Base-by-base conservation (phyloP, 768 basidiomycete genomes). In the Kwoniella shandongensis region DNA sequence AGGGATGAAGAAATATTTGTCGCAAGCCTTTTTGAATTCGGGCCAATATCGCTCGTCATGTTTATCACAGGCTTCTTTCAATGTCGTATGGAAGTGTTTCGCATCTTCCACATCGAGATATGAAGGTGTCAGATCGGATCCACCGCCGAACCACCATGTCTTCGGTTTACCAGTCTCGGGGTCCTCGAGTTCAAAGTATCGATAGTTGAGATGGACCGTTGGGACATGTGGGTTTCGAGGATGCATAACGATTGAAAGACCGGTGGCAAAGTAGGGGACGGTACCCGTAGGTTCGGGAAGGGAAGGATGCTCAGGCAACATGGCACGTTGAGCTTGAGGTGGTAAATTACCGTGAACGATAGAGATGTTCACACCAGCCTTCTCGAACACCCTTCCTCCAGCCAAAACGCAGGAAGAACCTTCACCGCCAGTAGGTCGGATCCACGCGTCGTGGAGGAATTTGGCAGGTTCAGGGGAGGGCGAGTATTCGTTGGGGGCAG, bases 81-180 rank as follows among this genome's bases (percentile, higher is more conserved):
- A 76, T 1, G 86, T 86, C 17, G 70, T 61, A 79, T 99, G 96
- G 79, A 98, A 99, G 73, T 92, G 90, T 20, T 76, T 70, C 11
- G 85, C 90, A 73, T 98, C 96, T 54, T 88, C 88, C 54, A 86
- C 85, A 78, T 86, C 90, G 17, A 98, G 83, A 76, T 97, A 97
- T 3, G 87, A 86, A 1, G 94, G 94, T 0, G 96, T 99, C 29
- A 98, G 82, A 75, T 99, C 94, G 6, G 85, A 86, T 6, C 94
- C 94, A 30, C 96, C 96, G 18, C 96, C 94, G 72, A 98, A 99
- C 96, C 94, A 99, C 92, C 93, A 97, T 25, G 91, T 86, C 39
- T 92, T 78, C 23, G 78, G 71, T 26, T 70, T 44, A 5, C 53
- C 55, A 15, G 66, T 64, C 51, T 68, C 66, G 2, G 78, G 78